phyloP scores from a whole-genome alignment of 2,329 filamentous ascomycete species.

The Lachnellula subtilissima region DNA sequence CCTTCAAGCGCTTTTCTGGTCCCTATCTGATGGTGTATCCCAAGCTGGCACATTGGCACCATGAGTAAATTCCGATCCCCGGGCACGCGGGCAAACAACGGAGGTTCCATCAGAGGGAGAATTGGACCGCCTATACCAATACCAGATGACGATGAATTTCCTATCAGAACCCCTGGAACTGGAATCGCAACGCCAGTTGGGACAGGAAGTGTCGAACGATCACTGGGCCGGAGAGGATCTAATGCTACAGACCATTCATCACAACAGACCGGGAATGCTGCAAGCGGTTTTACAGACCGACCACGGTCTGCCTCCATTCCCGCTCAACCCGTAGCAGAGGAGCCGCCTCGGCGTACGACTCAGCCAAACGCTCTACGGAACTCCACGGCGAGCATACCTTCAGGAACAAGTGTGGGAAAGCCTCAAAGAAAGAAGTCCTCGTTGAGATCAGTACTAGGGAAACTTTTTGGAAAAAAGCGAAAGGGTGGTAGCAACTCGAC shows the following conservation, averaged over 20 bases:
- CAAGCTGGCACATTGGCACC: slow-evolving; percentile 8
- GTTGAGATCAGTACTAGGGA: slow-evolving; percentile 50
- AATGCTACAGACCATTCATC: slow-evolving; percentile 14
- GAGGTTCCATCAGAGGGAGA: slow-evolving; percentile 49
- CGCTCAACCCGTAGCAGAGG: slow-evolving; percentile 14
- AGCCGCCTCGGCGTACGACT: slow-evolving; percentile 10
- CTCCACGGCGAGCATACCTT: slow-evolving; percentile 44
- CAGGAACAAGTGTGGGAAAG: slow-evolving; percentile 31
- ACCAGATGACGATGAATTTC: slow-evolving; percentile 50
- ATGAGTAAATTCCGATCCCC: slow-evolving; percentile 27
- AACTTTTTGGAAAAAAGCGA: slow-evolving; percentile 55
- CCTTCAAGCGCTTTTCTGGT: slow-evolving; percentile 6
- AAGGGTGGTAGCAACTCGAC: slow-evolving; percentile 33
- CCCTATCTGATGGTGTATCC: slow-evolving; percentile 15
- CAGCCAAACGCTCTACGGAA: slow-evolving; percentile 39
- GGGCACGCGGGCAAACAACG: slow-evolving; percentile 32
- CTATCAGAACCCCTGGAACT: slow-evolving; percentile 43
- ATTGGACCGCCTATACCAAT: slow-evolving; percentile 53
- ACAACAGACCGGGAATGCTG: slow-evolving; percentile 10
- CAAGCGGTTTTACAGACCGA: slow-evolving; percentile 11
- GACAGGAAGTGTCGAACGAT: slow-evolving; percentile 18
- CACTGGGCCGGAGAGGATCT: slow-evolving; percentile 15
- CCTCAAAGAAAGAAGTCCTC: slow-evolving; percentile 55
- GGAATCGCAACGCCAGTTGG: slow-evolving; percentile 33
- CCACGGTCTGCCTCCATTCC: slow-evolving; percentile 5